Conservation (phyloP, 176 grass and related monocot genomes). For the Coix lacrymajobi region DNA sequence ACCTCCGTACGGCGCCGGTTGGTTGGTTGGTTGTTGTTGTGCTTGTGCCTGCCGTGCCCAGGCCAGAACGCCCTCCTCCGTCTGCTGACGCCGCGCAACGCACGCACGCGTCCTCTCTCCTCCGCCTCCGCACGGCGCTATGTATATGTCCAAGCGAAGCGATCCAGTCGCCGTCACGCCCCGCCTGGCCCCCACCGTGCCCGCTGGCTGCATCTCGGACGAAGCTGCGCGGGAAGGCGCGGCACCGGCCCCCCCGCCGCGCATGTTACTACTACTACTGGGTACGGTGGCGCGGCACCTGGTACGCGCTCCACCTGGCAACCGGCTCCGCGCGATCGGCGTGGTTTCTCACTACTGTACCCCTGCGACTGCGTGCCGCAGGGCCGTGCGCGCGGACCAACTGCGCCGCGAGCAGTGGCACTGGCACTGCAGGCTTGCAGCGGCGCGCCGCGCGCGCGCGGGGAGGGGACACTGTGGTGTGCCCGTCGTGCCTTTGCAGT, state of each 20-base stretch:
- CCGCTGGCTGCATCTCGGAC: background rate
- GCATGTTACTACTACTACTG: background rate
- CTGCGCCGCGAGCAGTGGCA: too few species aligned
- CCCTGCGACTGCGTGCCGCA: background rate
- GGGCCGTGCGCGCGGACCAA: background rate
- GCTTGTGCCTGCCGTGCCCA: background rate
- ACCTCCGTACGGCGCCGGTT: background rate
- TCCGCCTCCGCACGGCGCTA: background rate
- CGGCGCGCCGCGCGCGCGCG: too few species aligned
- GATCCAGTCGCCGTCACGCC: background rate
- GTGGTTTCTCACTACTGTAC: slow-evolving; percentile 40
- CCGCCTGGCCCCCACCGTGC: background rate
- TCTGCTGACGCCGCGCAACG: slow-evolving; percentile 26
- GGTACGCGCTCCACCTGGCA: slow-evolving; percentile 9
- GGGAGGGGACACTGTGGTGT: background rate
- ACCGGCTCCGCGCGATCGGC: background rate
- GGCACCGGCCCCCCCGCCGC: background rate
- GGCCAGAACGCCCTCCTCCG: background rate
- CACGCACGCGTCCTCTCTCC: background rate
- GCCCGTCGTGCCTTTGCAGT: background rate
- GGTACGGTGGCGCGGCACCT: background rate
- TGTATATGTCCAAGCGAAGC: background rate
- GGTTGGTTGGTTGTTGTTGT: slow-evolving; percentile 9
- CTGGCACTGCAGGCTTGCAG: too few species aligned
- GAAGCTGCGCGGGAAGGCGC: slow-evolving; percentile 55